A percentile compares a stretch with the other conserved stretches of the same genome.
Conservation (phyloP, 2,329 filamentous ascomycete species). For the Epichloe aotearoae region DNA sequence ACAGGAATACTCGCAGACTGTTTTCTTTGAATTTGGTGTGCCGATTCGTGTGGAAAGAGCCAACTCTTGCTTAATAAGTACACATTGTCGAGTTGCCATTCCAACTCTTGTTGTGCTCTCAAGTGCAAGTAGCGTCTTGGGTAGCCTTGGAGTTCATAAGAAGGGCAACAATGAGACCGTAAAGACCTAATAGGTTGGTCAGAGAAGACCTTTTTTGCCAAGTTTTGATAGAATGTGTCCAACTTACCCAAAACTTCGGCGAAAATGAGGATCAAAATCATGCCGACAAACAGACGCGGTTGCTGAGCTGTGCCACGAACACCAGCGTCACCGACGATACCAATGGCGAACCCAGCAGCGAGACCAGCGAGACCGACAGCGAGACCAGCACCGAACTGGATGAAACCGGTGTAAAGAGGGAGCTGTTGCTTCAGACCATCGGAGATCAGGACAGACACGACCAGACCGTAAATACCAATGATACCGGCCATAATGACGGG, state of each 20-base stretch:
- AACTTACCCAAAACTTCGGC: conserved; percentile 91
- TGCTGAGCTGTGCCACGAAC: conserved; percentile 77
- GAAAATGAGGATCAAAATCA: conserved; percentile 99
- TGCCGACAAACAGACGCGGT: conserved; percentile 82
- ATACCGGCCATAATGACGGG: conserved; percentile 99
- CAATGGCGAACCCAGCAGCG: conserved; percentile 75
- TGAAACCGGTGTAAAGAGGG: conserved; percentile 70
- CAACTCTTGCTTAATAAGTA: conserved; percentile 17
- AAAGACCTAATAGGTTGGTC: conserved; percentile 58
- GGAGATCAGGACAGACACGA: conserved; percentile 78
- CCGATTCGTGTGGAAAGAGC: conserved; percentile 10
- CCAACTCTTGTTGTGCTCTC: conserved; percentile 6
- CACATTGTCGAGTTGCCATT: conserved; percentile 23
- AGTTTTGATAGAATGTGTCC: background rate
- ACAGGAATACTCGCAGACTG: conserved; percentile 11
- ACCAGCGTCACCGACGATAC: conserved; percentile 81
- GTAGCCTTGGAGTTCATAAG: conserved; percentile 96
- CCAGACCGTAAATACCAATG: conserved; percentile 95
- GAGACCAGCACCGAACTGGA: conserved; percentile 74
- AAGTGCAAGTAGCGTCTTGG: conserved; percentile 44
- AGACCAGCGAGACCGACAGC: conserved; percentile 71
- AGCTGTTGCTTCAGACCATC: conserved; percentile 61
- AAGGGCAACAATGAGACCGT: conserved; percentile 95
- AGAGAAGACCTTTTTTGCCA: conserved; percentile 8
- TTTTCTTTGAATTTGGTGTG: conserved; percentile 11